Conservation (phyloP, 148 eudicot species). For the Chenopodium berlandieri region DNA sequence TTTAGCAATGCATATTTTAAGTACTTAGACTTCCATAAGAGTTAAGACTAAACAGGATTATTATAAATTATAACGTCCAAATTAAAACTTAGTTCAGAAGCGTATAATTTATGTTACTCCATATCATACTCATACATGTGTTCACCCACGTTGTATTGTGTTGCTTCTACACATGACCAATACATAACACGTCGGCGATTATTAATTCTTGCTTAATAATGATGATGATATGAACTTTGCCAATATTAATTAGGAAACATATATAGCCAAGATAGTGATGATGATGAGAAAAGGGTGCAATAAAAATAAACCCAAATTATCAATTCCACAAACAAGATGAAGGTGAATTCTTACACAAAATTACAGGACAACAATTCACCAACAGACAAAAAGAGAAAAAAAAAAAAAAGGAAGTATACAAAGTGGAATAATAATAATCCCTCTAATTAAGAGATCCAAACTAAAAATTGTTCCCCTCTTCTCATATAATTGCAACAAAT, state of each 20-base stretch:
- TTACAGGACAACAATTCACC: slow-evolving; percentile 35
- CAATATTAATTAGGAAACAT: neutral
- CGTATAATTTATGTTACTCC: too few relatives aligned
- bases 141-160: too few relatives aligned
- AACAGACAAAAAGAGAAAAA: slow-evolving; percentile 18
- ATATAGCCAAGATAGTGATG: neutral
- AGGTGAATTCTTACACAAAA: slow-evolving; percentile 25
- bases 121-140: too few relatives aligned
- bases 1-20: too few relatives aligned
- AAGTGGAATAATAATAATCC: slow-evolving; percentile 24
- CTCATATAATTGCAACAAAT: neutral
- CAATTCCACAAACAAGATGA: neutral
- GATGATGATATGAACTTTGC: neutral
- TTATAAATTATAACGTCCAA: too few relatives aligned
- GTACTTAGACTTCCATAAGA: too few relatives aligned
- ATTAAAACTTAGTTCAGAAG: too few relatives aligned
- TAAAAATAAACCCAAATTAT: neutral
- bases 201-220: too few relatives aligned
- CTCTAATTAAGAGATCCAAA: slow-evolving; percentile 8
- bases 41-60: too few relatives aligned
- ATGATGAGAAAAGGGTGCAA: neutral
- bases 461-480: neutral
- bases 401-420: slow-evolving; percentile 9
- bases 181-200: too few relatives aligned
- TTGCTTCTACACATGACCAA: too few relatives aligned